Base-by-base conservation (phyloP, 306 rosid genomes). In the Arachis hypogaea region DNA sequence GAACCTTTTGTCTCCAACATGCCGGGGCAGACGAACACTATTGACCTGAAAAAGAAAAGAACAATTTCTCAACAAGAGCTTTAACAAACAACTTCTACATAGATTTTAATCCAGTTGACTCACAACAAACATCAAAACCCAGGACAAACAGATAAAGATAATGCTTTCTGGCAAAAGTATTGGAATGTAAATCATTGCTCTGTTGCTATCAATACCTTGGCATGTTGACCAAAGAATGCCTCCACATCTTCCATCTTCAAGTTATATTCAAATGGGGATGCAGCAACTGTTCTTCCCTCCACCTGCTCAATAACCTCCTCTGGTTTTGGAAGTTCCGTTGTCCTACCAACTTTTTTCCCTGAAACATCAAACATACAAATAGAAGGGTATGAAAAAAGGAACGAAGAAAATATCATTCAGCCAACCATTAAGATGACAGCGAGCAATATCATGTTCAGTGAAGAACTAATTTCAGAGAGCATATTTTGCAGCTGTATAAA, bases 21-120 rank as follows among this genome's bases (percentile, higher is more conserved):
- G 92, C 61, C 95, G 98, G 14, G 96, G 96, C 60, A 93, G 84
- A 82, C 98, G 84, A 66, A 93, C 91, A 66, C 97, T 93, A 77
- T 82, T 90, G 63, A 93, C 90, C 98, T 93, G 92, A 82, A 81
- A 73, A 30, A 9, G 7, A n/a, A 0, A 4, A 12, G 40, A 58
- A 56, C 57, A n/a, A 59, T 28, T 46, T 74, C 30, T 45, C 63
- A 38, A 8, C 60, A 29, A 62, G 65, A 36, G 55, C 11, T 41
- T 29, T 59, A 75, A 38, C 14, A 46, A 74, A 57, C 52, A 47
- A 29, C 2, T 6, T 56, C 40, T 47, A 29, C 14, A 43, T 56
- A 68, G 18, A 8, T 54, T 45, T 52, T 61, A 74, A 63, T 38
- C 38, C 14, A 45, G 30, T 66, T 60, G 18, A 9, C 22, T 22